Evolutionary conservation across 2,329 filamentous ascomycete genomes (phyloP).

Genomic region (Hymenoscyphus occultus): DNA sequence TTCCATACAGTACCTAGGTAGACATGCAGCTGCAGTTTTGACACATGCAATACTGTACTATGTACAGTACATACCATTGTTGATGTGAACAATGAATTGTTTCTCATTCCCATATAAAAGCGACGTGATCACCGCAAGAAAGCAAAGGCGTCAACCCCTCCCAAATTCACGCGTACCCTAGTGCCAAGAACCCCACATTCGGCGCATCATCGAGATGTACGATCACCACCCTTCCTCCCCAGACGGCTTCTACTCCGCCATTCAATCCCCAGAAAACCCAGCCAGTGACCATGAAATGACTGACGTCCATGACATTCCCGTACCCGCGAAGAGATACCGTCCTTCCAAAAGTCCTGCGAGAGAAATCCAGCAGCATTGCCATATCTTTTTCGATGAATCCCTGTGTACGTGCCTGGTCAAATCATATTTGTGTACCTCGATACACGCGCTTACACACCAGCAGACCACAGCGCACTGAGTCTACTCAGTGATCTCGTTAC

Average conservation of each 20-base stretch:
- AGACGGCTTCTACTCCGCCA: constrained; percentile 18
- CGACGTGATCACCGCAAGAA: not conserved
- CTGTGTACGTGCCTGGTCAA: constrained; percentile 26
- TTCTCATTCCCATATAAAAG: not conserved
- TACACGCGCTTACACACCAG: constrained; percentile 8
- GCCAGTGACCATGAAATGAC: constrained; percentile 8
- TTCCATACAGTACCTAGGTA: not conserved
- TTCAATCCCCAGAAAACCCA: constrained; percentile 7
- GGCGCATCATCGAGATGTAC: not conserved
- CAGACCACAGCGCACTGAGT: constrained; percentile 57
- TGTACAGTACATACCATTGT: not conserved
- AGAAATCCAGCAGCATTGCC: constrained; percentile 63
- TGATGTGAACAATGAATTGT: not conserved
- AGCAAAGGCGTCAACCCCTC: not conserved
- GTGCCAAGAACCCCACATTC: too few species aligned
- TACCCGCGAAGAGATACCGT: constrained; percentile 43
- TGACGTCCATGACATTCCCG: not conserved
- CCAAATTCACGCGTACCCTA: not conserved
- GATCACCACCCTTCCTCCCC: constrained; percentile 1
- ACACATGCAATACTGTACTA: not conserved
- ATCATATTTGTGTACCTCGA: not conserved
- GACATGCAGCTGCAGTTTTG: not conserved
- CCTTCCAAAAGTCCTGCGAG: constrained; percentile 55
- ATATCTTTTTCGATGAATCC: constrained; percentile 72
- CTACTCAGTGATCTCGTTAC: constrained; percentile 64